These are phyloP conservation scores for Salvia miltiorrhiza DNA, from an alignment of 257 asterid genomes.

Conservation along the genomic window DNA sequence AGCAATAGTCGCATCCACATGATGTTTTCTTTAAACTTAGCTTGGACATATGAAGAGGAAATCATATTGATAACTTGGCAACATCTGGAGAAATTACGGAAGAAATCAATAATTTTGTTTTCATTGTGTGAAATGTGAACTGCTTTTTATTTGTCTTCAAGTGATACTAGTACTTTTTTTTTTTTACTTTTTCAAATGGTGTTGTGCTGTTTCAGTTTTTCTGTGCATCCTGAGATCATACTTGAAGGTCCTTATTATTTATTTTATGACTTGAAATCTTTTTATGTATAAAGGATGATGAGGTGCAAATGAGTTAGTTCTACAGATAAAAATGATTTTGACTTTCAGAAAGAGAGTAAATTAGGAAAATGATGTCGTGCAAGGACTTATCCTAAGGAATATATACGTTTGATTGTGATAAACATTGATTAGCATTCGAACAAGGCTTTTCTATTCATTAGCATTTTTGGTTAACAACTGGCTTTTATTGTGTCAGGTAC, in stretches of 20 bases:
- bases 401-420: neutral
- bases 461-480: constrained; percentile 14
- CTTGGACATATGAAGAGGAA: neutral
- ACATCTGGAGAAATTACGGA: no score
- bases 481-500: constrained; percentile 56
- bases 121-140: no score
- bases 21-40: neutral
- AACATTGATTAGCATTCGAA: neutral
- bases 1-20: neutral
- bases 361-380: neutral
- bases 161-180: neutral
- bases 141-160: neutral
- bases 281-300: neutral
- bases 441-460: neutral
- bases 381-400: neutral
- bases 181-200: neutral
- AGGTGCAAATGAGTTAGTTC: neutral
- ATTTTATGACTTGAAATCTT: neutral
- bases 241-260: neutral
- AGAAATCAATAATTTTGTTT: neutral
- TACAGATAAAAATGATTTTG: no score
- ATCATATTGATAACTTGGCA: neutral
- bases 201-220: neutral
- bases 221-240: neutral
- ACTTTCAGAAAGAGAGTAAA: constrained; percentile 10